Percentiles rank a stretch among this genome's conserved stretches.
Evolutionary conservation across 1,284 basidiomycete species (phyloP).

Genomic region (Puccinia polysora): DNA sequence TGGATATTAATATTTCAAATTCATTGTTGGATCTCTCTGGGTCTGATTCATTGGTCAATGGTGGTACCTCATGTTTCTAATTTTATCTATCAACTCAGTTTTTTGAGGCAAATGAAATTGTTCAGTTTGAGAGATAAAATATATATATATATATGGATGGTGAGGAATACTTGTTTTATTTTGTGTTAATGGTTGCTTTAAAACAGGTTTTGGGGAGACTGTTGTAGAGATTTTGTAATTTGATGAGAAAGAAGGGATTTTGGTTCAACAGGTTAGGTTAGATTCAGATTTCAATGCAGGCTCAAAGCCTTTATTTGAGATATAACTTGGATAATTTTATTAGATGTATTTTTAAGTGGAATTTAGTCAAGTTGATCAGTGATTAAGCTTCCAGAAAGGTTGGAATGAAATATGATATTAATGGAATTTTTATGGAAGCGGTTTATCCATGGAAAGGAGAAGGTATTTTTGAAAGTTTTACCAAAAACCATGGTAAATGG

Average conservation of each 20-base stretch:
- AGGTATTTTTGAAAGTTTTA: too few species aligned
- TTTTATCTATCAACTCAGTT: neutral
- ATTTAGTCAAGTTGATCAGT: too few species aligned
- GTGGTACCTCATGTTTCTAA: slow-evolving; percentile 9
- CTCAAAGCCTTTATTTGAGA: neutral
- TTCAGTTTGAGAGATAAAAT: neutral
- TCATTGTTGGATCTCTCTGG: slow-evolving; percentile 4
- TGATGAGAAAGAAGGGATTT: neutral
- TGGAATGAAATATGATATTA: too few species aligned
- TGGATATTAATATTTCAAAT: neutral
- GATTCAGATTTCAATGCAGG: slow-evolving; percentile 9
- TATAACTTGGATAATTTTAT: neutral
- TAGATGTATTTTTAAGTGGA: too few species aligned
- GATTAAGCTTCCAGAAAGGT: too few species aligned
- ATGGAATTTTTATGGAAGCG: too few species aligned
- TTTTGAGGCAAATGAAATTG: too few species aligned
- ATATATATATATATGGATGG: neutral
- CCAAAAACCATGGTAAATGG: too few species aligned
- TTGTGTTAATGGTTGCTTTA: too few species aligned
- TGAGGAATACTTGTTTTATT: too few species aligned
- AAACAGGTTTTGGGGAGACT: neutral
- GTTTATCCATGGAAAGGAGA: too few species aligned
- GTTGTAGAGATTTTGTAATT: neutral
- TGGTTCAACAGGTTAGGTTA: neutral
- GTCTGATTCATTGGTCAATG: slow-evolving; percentile 8